Conservation (phyloP, 1,139 yeast genomes). For the Kodamaea suecica region DNA sequence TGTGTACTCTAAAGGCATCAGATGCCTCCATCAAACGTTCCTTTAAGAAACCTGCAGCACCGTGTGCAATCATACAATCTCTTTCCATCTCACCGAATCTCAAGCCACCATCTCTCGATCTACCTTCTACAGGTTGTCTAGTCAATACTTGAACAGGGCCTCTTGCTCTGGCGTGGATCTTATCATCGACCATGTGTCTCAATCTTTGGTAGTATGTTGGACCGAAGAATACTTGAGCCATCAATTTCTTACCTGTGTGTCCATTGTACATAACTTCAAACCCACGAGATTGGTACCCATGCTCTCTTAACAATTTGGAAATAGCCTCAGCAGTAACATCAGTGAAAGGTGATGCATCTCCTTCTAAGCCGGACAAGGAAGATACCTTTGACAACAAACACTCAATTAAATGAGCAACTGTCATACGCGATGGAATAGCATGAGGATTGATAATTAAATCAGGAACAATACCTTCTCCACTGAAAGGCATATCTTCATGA, state of each 20-base stretch:
- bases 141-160: slow-evolving; percentile 98
- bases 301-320: slow-evolving; percentile 85
- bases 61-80: slow-evolving; percentile 99
- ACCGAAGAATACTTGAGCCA: slow-evolving; percentile 98
- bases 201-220: slow-evolving; percentile 98
- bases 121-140: slow-evolving; percentile 99
- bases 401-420: slow-evolving; percentile 98
- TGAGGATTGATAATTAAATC: slow-evolving; percentile 97
- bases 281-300: slow-evolving; percentile 97
- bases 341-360: slow-evolving; percentile 98
- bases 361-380: slow-evolving; percentile 91
- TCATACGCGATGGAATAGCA: slow-evolving; percentile 99
- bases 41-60: slow-evolving; percentile 96
- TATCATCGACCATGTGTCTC: slow-evolving; percentile 99
- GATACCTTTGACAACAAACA: slow-evolving; percentile 95
- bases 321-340: slow-evolving; percentile 97
- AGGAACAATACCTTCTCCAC: slow-evolving; percentile 95
- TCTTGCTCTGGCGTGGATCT: slow-evolving; percentile 98
- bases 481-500: slow-evolving; percentile 98
- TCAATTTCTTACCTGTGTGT: slow-evolving; percentile 94
- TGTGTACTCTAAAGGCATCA: slow-evolving; percentile 96
- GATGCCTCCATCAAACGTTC: slow-evolving; percentile 99
- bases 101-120: slow-evolving; percentile 98
- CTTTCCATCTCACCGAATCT: slow-evolving; percentile 99
- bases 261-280: slow-evolving; percentile 98